Evolutionary conservation across 208 protist species (phyloP), one percentile per base, ranked within the genome.

Genomic region (Leishmania gerbilli): DNA sequence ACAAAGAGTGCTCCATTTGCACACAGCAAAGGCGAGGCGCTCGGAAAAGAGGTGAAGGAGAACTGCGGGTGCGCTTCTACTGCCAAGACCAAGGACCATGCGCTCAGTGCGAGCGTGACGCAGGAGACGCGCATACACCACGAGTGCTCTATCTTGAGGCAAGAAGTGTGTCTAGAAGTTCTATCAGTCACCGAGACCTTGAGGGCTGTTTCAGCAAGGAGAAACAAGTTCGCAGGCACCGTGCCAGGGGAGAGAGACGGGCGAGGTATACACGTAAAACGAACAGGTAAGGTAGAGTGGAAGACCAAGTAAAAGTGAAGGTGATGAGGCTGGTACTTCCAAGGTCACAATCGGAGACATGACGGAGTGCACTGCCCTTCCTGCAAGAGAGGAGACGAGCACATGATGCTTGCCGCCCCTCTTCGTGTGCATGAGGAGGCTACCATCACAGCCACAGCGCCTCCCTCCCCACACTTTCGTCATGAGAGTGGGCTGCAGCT

Each of bases 1-100:
- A 68, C n/a, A n/a, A 58, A 1, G 76, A 78, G 37, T 80, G 77
- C 8, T 60, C 58, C 79, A 86, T 86, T 31, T 42, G 27, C 13
- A 45, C 24, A 62, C 51, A 37, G 31, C n/a, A 19, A 24, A 34
- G 40, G 7, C n/a, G 1, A 7, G 3, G 45, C 9, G n/a, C 45
- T 19, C 34, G 27, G 53, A 4, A 4, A 24, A 47, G 11, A 24
- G 19, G 9, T 34, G 19, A 62, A 42, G 19, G 31, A 47, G 19
- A 51, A 19, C 34, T 21, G 34, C 11, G 31, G 31, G 64, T 42
- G 58, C 9, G 27, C 27, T 31, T 27, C 27, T 13, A 34, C 24
- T 34, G 58, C 58, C 58, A 64, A 31, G 3, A 64, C 6, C 0
- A 34, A 64, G 27, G 58, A 64, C 15, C 58, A 13, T 34, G n/a